Conservation (phyloP, 139 green algal species). For the Zygnema cylindricum region DNA sequence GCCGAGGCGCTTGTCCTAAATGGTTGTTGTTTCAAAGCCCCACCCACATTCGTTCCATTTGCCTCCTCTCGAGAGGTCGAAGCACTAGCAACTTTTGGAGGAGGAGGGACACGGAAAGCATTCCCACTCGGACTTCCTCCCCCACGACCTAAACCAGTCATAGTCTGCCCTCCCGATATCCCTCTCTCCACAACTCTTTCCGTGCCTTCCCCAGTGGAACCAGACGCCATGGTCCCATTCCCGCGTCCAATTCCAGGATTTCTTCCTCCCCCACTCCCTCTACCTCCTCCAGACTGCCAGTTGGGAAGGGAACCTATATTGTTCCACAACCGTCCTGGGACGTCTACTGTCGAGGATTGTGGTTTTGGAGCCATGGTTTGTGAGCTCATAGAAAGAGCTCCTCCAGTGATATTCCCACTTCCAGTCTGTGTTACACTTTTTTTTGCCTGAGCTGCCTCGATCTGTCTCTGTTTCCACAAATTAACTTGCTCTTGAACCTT, state of each 20-base stretch:
- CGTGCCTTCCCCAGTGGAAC: background rate
- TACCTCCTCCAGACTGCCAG: background rate
- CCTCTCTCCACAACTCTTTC: slow-evolving; percentile 20
- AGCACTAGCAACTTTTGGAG: background rate
- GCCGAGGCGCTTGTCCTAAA: slow-evolving; percentile 11
- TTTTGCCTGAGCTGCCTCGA: background rate
- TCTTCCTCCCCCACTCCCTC: background rate
- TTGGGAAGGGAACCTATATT: background rate
- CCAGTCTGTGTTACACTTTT: background rate
- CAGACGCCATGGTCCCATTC: background rate
- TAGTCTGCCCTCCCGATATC: background rate
- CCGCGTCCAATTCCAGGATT: background rate
- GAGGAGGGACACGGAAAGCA: background rate
- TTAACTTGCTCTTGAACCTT: background rate
- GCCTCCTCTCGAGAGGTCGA: background rate
- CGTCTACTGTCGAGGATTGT: background rate
- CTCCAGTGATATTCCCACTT: background rate
- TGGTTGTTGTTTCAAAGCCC: background rate
- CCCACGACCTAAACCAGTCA: background rate
- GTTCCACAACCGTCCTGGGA: background rate
- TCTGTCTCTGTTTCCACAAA: background rate
- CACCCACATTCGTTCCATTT: background rate
- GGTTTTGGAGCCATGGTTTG: background rate
- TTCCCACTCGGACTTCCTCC: background rate
- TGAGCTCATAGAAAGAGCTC: background rate